Evolutionary conservation across 176 grass and related monocot species (phyloP).

Genomic region (Tuctoria greenei): DNA sequence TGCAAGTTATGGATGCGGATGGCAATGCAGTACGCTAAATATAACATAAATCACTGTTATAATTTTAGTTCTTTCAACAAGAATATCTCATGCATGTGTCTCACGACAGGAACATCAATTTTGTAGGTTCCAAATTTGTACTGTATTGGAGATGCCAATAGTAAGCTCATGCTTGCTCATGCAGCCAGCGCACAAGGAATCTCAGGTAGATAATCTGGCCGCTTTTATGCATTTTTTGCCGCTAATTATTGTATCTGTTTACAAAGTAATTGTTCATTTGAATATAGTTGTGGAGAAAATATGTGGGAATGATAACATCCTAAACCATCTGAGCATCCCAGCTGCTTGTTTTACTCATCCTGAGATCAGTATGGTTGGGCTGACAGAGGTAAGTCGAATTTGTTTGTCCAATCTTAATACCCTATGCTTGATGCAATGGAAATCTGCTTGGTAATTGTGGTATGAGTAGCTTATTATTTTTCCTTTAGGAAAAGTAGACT

Average conservation of each 20-base stretch:
- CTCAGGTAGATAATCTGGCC: conserved; percentile 45
- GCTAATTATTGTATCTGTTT: conserved; percentile 21
- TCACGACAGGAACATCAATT: background rate
- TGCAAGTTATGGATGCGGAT: conserved; percentile 71
- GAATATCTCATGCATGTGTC: background rate
- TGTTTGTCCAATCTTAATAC: conserved; percentile 26
- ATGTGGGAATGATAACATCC: conserved; percentile 62
- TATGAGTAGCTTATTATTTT: background rate
- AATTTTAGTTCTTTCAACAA: conserved; percentile 5
- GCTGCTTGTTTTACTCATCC: conserved; percentile 94
- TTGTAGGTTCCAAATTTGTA: conserved; percentile 77
- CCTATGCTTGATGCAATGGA: background rate
- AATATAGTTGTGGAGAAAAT: conserved; percentile 72
- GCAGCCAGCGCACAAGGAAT: conserved; percentile 93
- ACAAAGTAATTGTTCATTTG: conserved; percentile 15
- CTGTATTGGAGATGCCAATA: conserved; percentile 89
- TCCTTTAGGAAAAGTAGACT: background rate
- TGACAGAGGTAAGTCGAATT: conserved; percentile 68
- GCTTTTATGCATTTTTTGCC: conserved; percentile 35
- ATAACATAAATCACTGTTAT: background rate
- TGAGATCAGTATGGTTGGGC: conserved; percentile 91
- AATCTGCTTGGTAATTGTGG: conserved; percentile 4
- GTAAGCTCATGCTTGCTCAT: conserved; percentile 94
- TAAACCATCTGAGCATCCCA: conserved; percentile 87
- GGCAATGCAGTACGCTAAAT: conserved; percentile 64